These are phyloP conservation scores for Acer saccharum DNA, from an alignment of 345 rosid genomes.

Conservation along the genomic window DNA sequence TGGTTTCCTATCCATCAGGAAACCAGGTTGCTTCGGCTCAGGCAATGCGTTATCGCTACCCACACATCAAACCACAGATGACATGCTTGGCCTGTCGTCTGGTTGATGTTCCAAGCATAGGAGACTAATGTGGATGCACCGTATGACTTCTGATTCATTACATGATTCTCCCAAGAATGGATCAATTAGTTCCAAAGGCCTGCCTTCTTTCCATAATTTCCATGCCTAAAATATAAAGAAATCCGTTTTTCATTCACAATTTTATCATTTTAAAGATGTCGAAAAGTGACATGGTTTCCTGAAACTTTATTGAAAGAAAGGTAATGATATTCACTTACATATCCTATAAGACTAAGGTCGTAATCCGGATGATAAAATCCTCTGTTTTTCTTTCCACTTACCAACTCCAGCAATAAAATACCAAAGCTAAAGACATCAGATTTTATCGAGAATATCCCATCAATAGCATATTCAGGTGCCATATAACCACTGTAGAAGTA, in stretches of 20 bases:
- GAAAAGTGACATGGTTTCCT: too few species aligned
- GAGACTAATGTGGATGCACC: slow-evolving; percentile 47
- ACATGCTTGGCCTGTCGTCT: slow-evolving; percentile 46
- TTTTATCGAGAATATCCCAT: slow-evolving; percentile 42
- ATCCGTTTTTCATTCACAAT: too few species aligned
- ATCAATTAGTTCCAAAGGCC: slow-evolving; percentile 29
- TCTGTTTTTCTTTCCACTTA: slow-evolving; percentile 38
- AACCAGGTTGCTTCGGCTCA: slow-evolving; percentile 43
- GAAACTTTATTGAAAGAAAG: not conserved
- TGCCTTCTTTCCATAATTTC: slow-evolving; percentile 37
- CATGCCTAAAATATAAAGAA: slow-evolving; percentile 36
- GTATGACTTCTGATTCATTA: slow-evolving; percentile 19
- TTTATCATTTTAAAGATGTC: too few species aligned
- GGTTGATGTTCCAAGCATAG: slow-evolving; percentile 46
- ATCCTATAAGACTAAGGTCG: slow-evolving; percentile 24
- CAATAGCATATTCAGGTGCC: slow-evolving; percentile 44
- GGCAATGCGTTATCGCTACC: slow-evolving; percentile 41
- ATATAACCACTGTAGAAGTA: slow-evolving; percentile 37
- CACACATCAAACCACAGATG: slow-evolving; percentile 48
- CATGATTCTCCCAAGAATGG: not conserved
- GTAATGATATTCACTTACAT: slow-evolving; percentile 22
- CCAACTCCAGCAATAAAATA: slow-evolving; percentile 35
- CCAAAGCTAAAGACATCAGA: slow-evolving; percentile 50
- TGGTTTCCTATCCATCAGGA: slow-evolving; percentile 26
- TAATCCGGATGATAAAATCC: slow-evolving; percentile 32